phyloP scores from a whole-genome alignment of 371 early-diverging fungal species.

The Fennellomyces sp. region DNA sequence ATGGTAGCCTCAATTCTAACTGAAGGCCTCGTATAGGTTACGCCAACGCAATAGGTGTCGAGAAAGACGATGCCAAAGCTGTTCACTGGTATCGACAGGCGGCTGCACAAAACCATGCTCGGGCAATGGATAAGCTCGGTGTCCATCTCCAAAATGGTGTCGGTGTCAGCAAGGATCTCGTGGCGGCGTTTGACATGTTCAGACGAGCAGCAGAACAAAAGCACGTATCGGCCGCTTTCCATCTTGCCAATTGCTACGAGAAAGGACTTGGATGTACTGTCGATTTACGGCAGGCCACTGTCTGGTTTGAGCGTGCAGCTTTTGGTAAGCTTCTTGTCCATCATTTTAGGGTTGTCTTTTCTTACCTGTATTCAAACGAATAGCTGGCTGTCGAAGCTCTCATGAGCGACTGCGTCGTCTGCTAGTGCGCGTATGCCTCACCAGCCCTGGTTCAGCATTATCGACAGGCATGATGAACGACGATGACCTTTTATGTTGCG shows the following conservation, averaged over 20 bases:
- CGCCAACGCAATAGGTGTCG: slow-evolving; percentile 78
- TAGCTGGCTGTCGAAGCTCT: slow-evolving; percentile 58
- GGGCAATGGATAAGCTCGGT: slow-evolving; percentile 83
- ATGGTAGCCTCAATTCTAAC: no score
- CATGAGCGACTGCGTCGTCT: slow-evolving; percentile 56
- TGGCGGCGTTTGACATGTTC: slow-evolving; percentile 60
- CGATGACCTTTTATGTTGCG: slow-evolving; percentile 38
- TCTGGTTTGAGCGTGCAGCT: slow-evolving; percentile 75
- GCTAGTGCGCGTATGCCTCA: slow-evolving; percentile 47
- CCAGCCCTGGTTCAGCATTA: no score
- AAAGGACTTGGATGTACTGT: slow-evolving; percentile 69
- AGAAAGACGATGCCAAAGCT: slow-evolving; percentile 58
- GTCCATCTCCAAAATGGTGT: slow-evolving; percentile 77
- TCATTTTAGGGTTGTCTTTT: neutral
- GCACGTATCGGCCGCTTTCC: slow-evolving; percentile 60
- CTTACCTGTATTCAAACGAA: neutral
- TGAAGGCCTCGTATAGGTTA: slow-evolving; percentile 48
- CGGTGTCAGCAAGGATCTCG: slow-evolving; percentile 59
- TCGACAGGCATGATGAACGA: slow-evolving; percentile 28
- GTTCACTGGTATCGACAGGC: slow-evolving; percentile 72
- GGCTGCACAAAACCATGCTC: slow-evolving; percentile 66
- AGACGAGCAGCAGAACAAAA: slow-evolving; percentile 65
- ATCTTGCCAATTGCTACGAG: slow-evolving; percentile 69
- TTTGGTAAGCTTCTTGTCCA: slow-evolving; percentile 25
- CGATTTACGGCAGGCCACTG: slow-evolving; percentile 59